A percentile compares a stretch with the other conserved stretches of the same genome.
Conservation (phyloP, 371 early-diverging fungal genomes). For the Funneliformis caledonium region DNA sequence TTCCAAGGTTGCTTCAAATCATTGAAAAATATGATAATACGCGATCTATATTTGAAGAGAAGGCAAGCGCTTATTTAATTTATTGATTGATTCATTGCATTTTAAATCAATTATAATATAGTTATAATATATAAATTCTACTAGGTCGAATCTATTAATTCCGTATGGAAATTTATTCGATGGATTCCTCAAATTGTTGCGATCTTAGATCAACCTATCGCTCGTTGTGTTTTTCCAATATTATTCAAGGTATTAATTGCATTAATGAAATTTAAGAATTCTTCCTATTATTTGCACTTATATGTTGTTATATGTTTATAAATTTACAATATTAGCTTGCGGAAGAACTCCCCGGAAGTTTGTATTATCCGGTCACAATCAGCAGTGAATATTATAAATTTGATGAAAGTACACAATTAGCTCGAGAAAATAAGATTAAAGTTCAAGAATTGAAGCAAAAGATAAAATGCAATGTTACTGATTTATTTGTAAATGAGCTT, state of each 20-base stretch:
- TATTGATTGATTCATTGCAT: not conserved
- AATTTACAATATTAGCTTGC: not conserved
- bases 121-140: not conserved
- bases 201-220: conserved; percentile 2
- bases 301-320: not conserved
- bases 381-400: conserved; percentile 30
- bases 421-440: not conserved
- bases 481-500: not conserved
- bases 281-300: not conserved
- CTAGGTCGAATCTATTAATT: not conserved
- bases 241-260: not conserved
- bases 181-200: conserved; percentile 32
- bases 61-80: not conserved
- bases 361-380: conserved; percentile 15
- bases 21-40: conserved; percentile 1
- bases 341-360: not conserved
- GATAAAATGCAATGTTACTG: conserved; percentile 9
- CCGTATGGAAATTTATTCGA: conserved; percentile 26
- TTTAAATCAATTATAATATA: not conserved
- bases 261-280: not conserved
- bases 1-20: conserved; percentile 24
- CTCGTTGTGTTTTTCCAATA: conserved; percentile 21
- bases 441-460: conserved; percentile 10
- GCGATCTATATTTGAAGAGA: not conserved
- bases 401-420: not conserved